These are phyloP conservation scores for Aspergillus latus DNA, from an alignment of 2,329 filamentous ascomycete species.

Conservation along the genomic window DNA sequence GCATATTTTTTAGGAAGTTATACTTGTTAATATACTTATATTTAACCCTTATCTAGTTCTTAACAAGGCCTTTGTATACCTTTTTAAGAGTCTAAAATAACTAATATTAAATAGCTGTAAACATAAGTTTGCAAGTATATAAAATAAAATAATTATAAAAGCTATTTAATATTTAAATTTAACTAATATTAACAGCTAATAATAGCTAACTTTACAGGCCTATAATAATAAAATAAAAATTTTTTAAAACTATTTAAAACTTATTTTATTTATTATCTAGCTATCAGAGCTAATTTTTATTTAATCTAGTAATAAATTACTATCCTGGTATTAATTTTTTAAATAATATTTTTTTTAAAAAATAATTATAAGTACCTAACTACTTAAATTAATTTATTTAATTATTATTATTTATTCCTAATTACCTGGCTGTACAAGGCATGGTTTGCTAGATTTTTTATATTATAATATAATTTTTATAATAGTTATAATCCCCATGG, in stretches of 20 bases:
- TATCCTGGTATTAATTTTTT: background rate
- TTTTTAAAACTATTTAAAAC: background rate
- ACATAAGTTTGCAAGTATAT: background rate
- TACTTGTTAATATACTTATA: background rate
- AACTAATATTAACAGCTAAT: background rate
- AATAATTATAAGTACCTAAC: background rate
- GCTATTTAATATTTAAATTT: background rate
- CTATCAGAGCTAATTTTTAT: background rate
- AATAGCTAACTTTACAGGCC: background rate
- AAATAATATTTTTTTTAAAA: background rate
- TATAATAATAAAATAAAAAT: background rate
- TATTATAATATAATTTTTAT: background rate
- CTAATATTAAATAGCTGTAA: background rate
- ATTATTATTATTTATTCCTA: background rate
- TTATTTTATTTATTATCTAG: background rate
- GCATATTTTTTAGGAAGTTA: background rate
- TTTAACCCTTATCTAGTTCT: background rate
- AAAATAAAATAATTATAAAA: background rate
- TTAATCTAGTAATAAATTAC: background rate
- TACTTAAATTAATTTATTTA: background rate
- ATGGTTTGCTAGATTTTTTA: background rate
- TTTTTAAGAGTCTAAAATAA: too few relatives aligned
- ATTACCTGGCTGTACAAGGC: background rate
- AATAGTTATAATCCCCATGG: background rate
- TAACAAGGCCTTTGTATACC: background rate